These are phyloP conservation scores for Cryptococcus jaspeensis DNA, from an alignment of 1,284 basidiomycete species.

Conservation along the genomic window DNA sequence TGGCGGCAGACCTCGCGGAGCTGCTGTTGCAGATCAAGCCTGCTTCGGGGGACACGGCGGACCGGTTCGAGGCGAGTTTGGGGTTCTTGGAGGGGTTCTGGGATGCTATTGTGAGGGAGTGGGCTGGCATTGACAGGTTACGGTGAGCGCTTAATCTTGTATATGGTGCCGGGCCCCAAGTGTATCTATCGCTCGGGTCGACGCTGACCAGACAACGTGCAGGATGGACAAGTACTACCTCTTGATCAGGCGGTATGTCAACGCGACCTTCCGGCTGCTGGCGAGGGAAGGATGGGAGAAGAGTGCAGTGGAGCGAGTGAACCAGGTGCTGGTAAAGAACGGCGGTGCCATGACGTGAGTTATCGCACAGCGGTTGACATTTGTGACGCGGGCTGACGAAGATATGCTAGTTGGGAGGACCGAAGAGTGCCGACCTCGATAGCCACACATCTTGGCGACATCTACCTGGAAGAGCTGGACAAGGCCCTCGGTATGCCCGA, in stretches of 20 bases:
- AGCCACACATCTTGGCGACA: slow-evolving; percentile 81
- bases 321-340: slow-evolving; percentile 60
- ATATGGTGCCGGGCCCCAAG: neutral
- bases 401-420: slow-evolving; percentile 62
- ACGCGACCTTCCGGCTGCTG: slow-evolving; percentile 78
- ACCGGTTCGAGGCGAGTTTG: slow-evolving; percentile 58
- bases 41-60: slow-evolving; percentile 8
- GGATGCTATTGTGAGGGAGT: slow-evolving; percentile 83
- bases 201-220: slow-evolving; percentile 15
- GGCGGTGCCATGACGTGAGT: slow-evolving; percentile 77
- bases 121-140: slow-evolving; percentile 86
- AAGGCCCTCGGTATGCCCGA: slow-evolving; percentile 57
- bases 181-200: neutral
- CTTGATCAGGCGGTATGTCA: slow-evolving; percentile 83
- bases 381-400: neutral
- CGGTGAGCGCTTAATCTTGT: slow-evolving; percentile 57
- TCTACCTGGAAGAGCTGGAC: slow-evolving; percentile 88
- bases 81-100: slow-evolving; percentile 86
- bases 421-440: slow-evolving; percentile 73
- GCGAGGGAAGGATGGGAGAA: slow-evolving; percentile 68
- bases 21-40: slow-evolving; percentile 69
- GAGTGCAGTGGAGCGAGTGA: slow-evolving; percentile 61
- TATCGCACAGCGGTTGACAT: neutral
- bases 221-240: slow-evolving; percentile 98
- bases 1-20: slow-evolving; percentile 81